Conservation (phyloP, 106 monocot genomes). For the Dioscorea alata region DNA sequence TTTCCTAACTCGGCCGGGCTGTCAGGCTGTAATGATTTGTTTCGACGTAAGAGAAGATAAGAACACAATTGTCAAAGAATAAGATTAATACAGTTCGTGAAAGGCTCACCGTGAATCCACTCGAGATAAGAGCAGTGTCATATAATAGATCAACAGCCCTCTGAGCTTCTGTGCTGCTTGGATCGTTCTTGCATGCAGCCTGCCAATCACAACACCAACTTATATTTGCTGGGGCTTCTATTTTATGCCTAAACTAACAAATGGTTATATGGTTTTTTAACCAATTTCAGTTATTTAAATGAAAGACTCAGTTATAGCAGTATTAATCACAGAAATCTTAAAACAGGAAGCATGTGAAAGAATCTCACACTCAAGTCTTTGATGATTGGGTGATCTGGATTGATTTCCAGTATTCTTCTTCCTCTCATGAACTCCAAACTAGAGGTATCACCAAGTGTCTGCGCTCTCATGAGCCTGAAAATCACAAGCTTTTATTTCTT, state of each 20-base stretch:
- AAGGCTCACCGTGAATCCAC: conserved; percentile 89
- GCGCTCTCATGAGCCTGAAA: conserved; percentile 88
- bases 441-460: conserved; percentile 87
- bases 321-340: too few relatives aligned
- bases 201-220: conserved; percentile 7
- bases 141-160: conserved; percentile 93
- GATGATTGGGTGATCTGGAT: conserved; percentile 87
- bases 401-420: conserved; percentile 83
- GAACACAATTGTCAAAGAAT: not conserved
- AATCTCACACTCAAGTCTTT: conserved; percentile 81
- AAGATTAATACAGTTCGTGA: not conserved
- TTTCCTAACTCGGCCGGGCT: conserved; percentile 89
- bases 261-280: too few relatives aligned
- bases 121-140: conserved; percentile 91
- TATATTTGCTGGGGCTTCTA: too few relatives aligned
- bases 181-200: conserved; percentile 96
- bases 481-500: not conserved
- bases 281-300: too few relatives aligned
- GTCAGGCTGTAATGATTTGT: conserved; percentile 63
- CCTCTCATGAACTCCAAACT: conserved; percentile 98
- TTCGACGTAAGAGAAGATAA: not conserved
- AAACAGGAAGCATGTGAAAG: not conserved
- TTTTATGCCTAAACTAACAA: too few relatives aligned
- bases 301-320: too few relatives aligned
- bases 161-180: conserved; percentile 70